Evolutionary conservation across 176 grass and related monocot species (phyloP), one percentile per base, ranked within the genome.

Genomic region (Panicum miliaceum): DNA sequence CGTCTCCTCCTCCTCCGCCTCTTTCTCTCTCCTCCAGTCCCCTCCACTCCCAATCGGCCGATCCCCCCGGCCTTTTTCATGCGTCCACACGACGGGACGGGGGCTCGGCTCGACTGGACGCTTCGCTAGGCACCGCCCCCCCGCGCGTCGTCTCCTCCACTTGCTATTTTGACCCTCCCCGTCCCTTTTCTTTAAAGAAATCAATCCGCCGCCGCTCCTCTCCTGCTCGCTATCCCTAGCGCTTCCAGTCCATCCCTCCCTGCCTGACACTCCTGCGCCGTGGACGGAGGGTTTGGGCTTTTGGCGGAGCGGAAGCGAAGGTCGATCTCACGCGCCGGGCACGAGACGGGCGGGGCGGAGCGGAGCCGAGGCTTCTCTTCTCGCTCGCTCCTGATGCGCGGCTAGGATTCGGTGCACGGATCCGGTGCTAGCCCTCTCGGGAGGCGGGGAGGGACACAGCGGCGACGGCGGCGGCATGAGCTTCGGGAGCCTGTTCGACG

Each of bases 261-360:
- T 32, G 4, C 29, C 72, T 66, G 25, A 23, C 42, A 19, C 29
- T 15, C 8, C 19, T 16, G 9, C 81, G 75, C 59, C 23, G 81
- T 38, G 57, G 88, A 83, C 79, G 79, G 88, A 83, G 83, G 79
- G 83, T 91, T 94, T 89, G 92, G 89, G 89, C 89, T 94, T 94
- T 94, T 94, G 83, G 52, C 6, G 6, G 51, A 54, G 6, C 6
- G 6, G 51, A 20, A 4, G 5, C 86, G 57, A 7, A 26, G 11
- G 77, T 70, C 69, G 46, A 60, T 71, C 46, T 45, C 70, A 20
- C 63, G 32, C 29, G 62, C 12, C 47, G 14, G 13, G 19, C 35
- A 47, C 42, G 51, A 59, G 64, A 5, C 48, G 18, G 25, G 20
- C 15, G 48, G 46, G 47, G 1, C 46, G 11, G 47, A 2, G 43